phyloP scores from a whole-genome alignment of 805 yeast species.

The Sugiyamaella marilandica region DNA sequence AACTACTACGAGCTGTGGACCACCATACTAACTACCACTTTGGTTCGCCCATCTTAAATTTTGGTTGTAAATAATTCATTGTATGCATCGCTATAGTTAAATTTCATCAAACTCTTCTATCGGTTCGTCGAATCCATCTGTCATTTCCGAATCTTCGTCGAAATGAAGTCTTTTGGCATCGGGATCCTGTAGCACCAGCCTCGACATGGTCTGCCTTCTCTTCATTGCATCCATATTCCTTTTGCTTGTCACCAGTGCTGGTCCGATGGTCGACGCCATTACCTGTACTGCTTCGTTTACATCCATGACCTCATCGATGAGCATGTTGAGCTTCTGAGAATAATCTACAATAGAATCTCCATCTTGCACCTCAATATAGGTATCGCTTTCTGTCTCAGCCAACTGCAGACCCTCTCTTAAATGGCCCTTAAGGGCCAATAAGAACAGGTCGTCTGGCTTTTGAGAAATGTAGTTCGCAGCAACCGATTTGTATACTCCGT shows the following conservation, averaged over 20 bases:
- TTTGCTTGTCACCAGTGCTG: not conserved
- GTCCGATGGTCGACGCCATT: not conserved
- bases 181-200: not conserved
- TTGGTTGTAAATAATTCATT: not conserved
- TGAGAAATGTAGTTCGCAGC: not conserved
- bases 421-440: not conserved
- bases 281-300: not conserved
- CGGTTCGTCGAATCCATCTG: not conserved
- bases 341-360: not conserved
- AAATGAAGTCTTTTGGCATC: not conserved
- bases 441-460: not conserved
- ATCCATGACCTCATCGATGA: not conserved
- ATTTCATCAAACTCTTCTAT: constrained; percentile 3
- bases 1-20: too few relatives aligned
- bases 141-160: constrained; percentile 3
- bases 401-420: not conserved
- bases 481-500: not conserved
- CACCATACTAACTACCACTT: too few relatives aligned
- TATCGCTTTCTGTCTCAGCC: not conserved
- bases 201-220: not conserved
- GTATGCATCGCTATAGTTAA: not conserved
- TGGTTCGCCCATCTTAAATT: not conserved
- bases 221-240: not conserved
- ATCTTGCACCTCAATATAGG: not conserved
- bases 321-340: not conserved